These are phyloP conservation scores for Climacium dendroides DNA, from an alignment of 225 moss, liverwort and hornwort genomes.

Conservation along the genomic window DNA sequence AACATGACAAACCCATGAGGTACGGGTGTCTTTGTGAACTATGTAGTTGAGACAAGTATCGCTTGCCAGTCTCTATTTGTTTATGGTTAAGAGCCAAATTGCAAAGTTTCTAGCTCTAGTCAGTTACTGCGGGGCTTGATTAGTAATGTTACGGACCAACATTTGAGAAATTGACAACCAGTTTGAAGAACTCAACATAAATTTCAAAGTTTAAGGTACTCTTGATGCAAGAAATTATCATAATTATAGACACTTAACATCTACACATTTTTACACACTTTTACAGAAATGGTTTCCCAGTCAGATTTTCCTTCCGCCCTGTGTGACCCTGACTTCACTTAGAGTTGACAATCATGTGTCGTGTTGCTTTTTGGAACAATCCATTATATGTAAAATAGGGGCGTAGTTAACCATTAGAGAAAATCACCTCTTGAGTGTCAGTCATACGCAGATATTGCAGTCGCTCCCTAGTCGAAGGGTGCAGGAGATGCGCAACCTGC, in stretches of 20 bases:
- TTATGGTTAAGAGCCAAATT: background rate
- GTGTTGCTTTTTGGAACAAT: too few relatives aligned
- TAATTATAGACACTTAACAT: background rate
- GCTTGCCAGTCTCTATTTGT: background rate
- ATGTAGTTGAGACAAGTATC: background rate
- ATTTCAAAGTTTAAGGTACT: background rate
- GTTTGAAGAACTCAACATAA: background rate
- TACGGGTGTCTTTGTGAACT: background rate
- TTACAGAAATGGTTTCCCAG: background rate
- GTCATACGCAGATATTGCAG: slow-evolving; percentile 53
- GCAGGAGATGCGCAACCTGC: slow-evolving; percentile 72
- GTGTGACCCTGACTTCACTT: background rate
- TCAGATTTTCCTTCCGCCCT: background rate
- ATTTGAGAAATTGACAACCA: background rate
- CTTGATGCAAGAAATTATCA: background rate
- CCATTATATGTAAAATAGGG: background rate
- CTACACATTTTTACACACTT: background rate
- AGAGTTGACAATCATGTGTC: background rate
- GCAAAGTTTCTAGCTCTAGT: background rate
- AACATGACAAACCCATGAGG: background rate
- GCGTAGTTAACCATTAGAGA: background rate
- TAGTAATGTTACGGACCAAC: background rate
- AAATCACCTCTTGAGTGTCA: slow-evolving; percentile 58
- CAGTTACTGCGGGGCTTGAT: background rate
- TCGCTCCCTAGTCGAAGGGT: slow-evolving; percentile 18